Evolutionary conservation across 768 basidiomycete species (phyloP), one percentile per base, ranked within the genome.

Genomic region (Psilocybe subaeruginosa): DNA sequence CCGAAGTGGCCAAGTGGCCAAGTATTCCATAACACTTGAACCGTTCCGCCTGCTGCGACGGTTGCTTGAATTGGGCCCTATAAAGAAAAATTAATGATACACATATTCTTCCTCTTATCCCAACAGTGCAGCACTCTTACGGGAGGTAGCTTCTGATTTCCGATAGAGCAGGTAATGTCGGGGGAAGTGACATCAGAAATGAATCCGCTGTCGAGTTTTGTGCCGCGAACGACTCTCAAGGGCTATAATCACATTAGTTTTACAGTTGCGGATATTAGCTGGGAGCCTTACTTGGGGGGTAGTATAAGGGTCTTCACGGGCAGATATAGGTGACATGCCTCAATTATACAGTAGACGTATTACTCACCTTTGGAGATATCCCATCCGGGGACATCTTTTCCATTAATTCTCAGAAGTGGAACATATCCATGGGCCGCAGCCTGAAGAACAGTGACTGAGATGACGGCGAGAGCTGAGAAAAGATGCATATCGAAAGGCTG

Each of bases 1-100:
- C 76, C 77, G 48, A 65, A 77, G 58, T 78, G 77, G 3, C 77
- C 77, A 17, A 74, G 52, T 1, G 76, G 76, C 76, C 77, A 78
- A 8, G 76, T 78, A 57, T 77, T 78, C 77, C 77, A 78, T 7
- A 74, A 68, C 23, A 74, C 69, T 23, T 68, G 63, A 9, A 77
- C 72, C 14, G 73, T 74, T 8, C 69, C 71, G 17, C 76, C 76
- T 49, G 77, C 76, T 14, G 77, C 69, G 27, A 77, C 74, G 4
- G 73, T 74, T 2, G 77, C 71, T 12, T 69, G 68, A 39, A 76
- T 76, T 2, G 74, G 74, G 12, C 74, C 76, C 77, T 78, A 39
- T 16, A n/a, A 7, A 51, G 41, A 31, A 30, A 60, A 58, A 4
- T 17, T 23, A 54, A 8, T 46, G 8, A 17, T n/a, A 23, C 41